Evolutionary conservation across 2,329 filamentous ascomycete genomes (phyloP), one percentile per base, ranked within the genome.

Genomic region (Fusarium sp.): DNA sequence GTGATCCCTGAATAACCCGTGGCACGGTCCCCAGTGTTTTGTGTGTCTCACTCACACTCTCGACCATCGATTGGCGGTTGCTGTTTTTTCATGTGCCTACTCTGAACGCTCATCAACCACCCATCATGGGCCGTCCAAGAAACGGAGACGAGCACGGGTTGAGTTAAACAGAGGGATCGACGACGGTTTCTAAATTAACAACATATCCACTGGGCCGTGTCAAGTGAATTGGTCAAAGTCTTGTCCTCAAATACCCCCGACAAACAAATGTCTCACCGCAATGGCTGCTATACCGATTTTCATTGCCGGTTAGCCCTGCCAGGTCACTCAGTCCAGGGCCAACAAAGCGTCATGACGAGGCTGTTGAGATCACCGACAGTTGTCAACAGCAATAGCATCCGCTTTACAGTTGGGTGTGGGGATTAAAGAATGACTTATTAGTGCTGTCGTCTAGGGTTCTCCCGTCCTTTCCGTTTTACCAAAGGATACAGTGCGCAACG

Each of bases 11-110:
- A 68, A 65, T 60, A 57, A 70, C 70, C 72, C 64, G 69, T 74
- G 64, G 73, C 72, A 71, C 67, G 63, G 63, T 61, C 76, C 74
- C 70, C 68, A 66, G 73, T 67, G 64, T 59, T 30, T 43, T 71
- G 48, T 57, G 60, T 72, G 76, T 66, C 69, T 78, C 67, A 71
- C 67, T 76, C 76, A 70, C 71, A 77, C 71, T 75, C 72, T 64
- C 57, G 39, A 25, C 30, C 64, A 63, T 35, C 66, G 54, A 76
- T 76, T 75, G 70, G 73, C 59, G 50, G 30, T 11, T 64, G 43
- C 18, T 3, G 16, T 64, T 75, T 20, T 20, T 52, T 66, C 59
- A 61, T 66, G 34, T 39, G 23, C 35, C 34, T 62, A 34, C 39
- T 54, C 48, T 54, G 48, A 54, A 54, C 27, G 25, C 65, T 64